phyloP scores from a whole-genome alignment of 2,329 filamentous ascomycete genomes.

The Phaeoacremonium minimum region DNA sequence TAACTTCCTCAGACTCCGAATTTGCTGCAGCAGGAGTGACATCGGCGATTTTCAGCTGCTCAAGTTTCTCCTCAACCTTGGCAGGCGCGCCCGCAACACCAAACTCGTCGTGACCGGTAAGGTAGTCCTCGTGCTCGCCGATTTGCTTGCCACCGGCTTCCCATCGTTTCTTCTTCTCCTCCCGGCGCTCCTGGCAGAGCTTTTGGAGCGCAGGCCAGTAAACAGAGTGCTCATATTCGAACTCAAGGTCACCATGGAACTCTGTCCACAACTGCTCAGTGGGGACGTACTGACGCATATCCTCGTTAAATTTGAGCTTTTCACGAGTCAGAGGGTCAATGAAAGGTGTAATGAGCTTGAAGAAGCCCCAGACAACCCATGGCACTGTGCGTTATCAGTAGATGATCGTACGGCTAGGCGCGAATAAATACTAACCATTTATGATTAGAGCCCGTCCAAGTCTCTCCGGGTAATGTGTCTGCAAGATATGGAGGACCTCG shows the following conservation, averaged over 20 bases:
- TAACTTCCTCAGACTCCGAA: too few species aligned
- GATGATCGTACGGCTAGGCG: neutral
- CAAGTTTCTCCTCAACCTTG: neutral
- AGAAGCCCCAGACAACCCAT: conserved; percentile 88
- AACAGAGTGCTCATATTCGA: conserved; percentile 80
- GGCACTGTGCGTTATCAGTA: conserved; percentile 54
- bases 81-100: neutral
- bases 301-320: conserved; percentile 97
- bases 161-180: conserved; percentile 67
- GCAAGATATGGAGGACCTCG: conserved; percentile 84
- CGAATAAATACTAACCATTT: conserved; percentile 59
- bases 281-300: conserved; percentile 78
- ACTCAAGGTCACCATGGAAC: conserved; percentile 73
- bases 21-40: neutral
- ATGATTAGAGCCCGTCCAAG: conserved; percentile 85
- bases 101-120: conserved; percentile 58
- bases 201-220: conserved; percentile 88
- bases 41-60: neutral
- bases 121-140: conserved; percentile 82
- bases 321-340: conserved; percentile 91
- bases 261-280: conserved; percentile 76
- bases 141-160: conserved; percentile 72
- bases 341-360: conserved; percentile 93
- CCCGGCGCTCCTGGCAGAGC: conserved; percentile 62
- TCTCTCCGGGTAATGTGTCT: conserved; percentile 93